A percentile compares a stretch with the other conserved stretches of the same genome.
Evolutionary conservation across 108 stramenopile species (phyloP).

Genomic region (Skeletonema costatum): DNA sequence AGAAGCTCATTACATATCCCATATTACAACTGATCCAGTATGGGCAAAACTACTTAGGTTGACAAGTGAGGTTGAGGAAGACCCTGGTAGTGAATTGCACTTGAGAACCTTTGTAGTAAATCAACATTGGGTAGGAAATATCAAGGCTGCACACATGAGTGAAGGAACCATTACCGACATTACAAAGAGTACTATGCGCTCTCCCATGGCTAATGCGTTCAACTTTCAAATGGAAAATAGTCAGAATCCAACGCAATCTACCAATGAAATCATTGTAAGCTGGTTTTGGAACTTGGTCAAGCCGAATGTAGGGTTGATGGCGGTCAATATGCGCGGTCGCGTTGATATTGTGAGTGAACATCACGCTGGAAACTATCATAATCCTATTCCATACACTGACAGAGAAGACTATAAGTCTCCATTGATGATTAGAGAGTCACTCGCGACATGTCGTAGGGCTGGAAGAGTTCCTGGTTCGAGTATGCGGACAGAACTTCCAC

Average conservation of each 20-base stretch:
- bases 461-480: conserved; percentile 18
- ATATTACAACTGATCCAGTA: conserved; percentile 40
- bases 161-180: conserved; percentile 28
- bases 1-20: conserved; percentile 41
- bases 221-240: conserved; percentile 9
- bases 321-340: conserved; percentile 39
- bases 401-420: conserved; percentile 37
- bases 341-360: conserved; percentile 22
- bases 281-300: conserved; percentile 41
- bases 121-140: conserved; percentile 37
- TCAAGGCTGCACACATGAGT: conserved; percentile 25
- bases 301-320: conserved; percentile 42
- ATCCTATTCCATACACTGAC: conserved; percentile 35
- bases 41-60: conserved; percentile 41
- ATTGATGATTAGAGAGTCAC: conserved; percentile 30
- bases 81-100: conserved; percentile 13
- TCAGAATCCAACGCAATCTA: conserved; percentile 35
- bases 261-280: conserved; percentile 38
- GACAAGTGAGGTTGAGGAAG: conserved; percentile 16
- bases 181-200: conserved; percentile 22
- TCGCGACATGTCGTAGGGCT: conserved; percentile 30
- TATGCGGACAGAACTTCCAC: conserved; percentile 24
- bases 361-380: conserved; percentile 44
- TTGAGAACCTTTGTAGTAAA: conserved; percentile 28
- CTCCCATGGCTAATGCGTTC: conserved; percentile 33